Evolutionary conservation across 257 asterid genomes (phyloP), one percentile per base, ranked within the genome.

Genomic region (Nicotiana tomentosiformis): DNA sequence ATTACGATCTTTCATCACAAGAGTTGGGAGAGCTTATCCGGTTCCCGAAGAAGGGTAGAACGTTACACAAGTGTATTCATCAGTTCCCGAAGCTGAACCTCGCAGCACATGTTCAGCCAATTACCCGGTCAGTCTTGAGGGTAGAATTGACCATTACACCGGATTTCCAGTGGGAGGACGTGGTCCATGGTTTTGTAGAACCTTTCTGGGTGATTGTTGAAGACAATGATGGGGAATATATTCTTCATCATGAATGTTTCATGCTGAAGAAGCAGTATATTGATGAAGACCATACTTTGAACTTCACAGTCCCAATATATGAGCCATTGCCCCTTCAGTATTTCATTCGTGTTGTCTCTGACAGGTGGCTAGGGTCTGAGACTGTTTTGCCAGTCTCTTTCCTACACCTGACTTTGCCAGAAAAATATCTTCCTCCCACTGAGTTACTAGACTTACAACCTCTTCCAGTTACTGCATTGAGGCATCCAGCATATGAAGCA

Each of bases 191-290:
- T 23, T 86, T 70, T 88, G 90, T 88, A 43, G 90, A 88, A 74
- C 89, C 89, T 11, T 88, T 88, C 70, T 88, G 90, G 90, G 82
- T 88, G 16, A 84, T 88, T 23, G 90, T 88, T 78, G 90, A 88
- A 83, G 90, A 88, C 66, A 84, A 84, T 66, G 90, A 88, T 26
- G 89, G 88, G 55, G 90, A 86, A 30, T 80, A 79, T 43, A 86
- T 88, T 49, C 89, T 88, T 30, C 90, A 88, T 80, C 87, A 88
- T 55, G 90, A 88, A 58, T 86, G 86, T 68, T 86, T 88, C 81
- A 60, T 86, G 86, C 81, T 88, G 80, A 88, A 88, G 86, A 88
- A 88, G 80, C 90, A 88, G 62, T 84, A 79, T 83, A 79, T 82
- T 82, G 90, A 88, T 46, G 90, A 84, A 60, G 89, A 88, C 83